Percentiles rank a stretch among this genome's conserved stretches.
phyloP scores from a whole-genome alignment of 2,329 filamentous ascomycete species.

The Colletotrichum sp. region DNA sequence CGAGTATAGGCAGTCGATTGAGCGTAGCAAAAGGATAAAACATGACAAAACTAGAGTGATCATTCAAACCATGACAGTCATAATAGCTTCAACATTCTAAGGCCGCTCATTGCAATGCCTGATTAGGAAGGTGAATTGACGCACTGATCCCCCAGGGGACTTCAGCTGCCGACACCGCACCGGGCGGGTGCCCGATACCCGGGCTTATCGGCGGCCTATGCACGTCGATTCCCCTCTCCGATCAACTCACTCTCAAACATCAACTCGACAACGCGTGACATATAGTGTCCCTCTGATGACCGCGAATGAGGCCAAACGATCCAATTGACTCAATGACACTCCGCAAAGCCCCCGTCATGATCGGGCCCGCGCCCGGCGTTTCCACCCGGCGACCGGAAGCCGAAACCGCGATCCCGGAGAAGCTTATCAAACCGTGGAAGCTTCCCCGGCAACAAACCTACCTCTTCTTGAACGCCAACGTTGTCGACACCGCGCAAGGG shows the following conservation, averaged over 20 bases:
- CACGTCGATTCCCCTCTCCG: not conserved
- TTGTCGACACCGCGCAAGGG: slow-evolving; percentile 45
- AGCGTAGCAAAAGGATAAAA: not conserved
- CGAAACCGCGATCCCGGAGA: slow-evolving; percentile 16
- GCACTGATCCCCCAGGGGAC: not conserved
- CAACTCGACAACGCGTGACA: not conserved
- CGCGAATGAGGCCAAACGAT: not conserved
- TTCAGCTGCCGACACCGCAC: slow-evolving; percentile 17
- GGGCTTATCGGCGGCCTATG: not conserved
- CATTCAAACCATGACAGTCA: not conserved
- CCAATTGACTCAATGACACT: not conserved
- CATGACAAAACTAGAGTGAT: too few species aligned
- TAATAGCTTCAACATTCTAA: not conserved
- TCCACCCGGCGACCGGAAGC: not conserved
- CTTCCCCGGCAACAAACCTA: slow-evolving; percentile 34
- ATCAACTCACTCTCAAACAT: not conserved
- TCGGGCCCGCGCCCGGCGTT: not conserved
- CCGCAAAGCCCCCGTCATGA: not conserved
- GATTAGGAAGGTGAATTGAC: not conserved
- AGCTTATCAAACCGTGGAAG: slow-evolving; percentile 39
- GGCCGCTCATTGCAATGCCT: fast-evolving
- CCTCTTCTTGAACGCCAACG: slow-evolving; percentile 46
- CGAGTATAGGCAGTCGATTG: too few species aligned
- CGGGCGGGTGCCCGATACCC: not conserved
- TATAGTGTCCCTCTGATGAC: too few species aligned